Conservation (phyloP, 129 eudicot genomes). For the Chrysanthemum lavandulifolium region DNA sequence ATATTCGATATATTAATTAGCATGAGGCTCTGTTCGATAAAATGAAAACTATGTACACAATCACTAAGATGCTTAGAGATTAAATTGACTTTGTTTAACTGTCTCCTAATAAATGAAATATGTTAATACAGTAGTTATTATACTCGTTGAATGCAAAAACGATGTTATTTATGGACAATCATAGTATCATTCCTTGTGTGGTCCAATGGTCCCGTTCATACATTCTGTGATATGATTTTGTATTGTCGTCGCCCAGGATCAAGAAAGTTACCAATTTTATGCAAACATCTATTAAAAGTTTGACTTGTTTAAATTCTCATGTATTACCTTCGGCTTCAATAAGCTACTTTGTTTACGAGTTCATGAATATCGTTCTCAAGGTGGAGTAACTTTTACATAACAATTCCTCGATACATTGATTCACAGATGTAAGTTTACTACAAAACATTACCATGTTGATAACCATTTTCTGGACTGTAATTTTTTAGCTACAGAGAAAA, state of each 20-base stretch:
- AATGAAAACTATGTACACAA: no score
- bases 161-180: no score
- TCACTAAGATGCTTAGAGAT: not conserved
- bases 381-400: conserved; percentile 46
- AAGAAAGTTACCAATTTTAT: not conserved
- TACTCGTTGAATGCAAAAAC: not conserved
- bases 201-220: not conserved
- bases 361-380: conserved; percentile 73
- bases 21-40: no score
- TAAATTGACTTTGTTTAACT: not conserved
- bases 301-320: conserved; percentile 37
- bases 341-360: conserved; percentile 84
- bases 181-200: not conserved
- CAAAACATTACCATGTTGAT: no score
- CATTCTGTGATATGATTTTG: not conserved
- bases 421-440: no score
- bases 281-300: not conserved
- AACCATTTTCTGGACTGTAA: no score
- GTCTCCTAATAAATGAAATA: not conserved
- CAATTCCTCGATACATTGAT: conserved; percentile 7
- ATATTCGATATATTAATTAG: no score
- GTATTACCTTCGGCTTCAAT: conserved; percentile 83
- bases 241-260: not conserved
- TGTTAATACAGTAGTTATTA: not conserved
- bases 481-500: no score